Base-by-base conservation (phyloP, 179 eudicot genomes). In the Spergularia azorica region DNA sequence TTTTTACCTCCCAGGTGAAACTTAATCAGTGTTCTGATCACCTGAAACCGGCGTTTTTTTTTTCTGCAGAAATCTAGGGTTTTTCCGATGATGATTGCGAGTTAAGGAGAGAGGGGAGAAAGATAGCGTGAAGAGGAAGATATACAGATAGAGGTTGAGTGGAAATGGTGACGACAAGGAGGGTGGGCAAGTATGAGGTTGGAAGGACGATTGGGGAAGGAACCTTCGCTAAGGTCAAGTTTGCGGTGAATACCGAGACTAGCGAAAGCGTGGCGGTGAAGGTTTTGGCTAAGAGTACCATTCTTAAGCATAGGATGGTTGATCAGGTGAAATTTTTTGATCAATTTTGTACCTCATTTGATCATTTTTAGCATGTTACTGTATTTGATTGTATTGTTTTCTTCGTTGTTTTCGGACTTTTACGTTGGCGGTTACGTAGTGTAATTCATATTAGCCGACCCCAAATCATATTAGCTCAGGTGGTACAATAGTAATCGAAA, bases 181-280 rank as follows among this genome's bases (percentile, higher is more conserved):
- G 83, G 82, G 84, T 92, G 6, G 97, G 98, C 17, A 94, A 90
- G 78, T 94, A 94, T 81, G 96, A 92, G 82, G 66, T 94, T 41
- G 98, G 97, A 17, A 84, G 89, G 73, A 92, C 94, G 17, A 79
- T 94, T 20, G 98, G 98, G 1, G 94, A 94, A 86, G 98, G 98
- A 6, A 92, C 93, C 3, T 94, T 94, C 76, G 97, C 95, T 0
- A 94, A 94, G 84, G 98, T 94, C 36, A 92, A 89, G 76, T 88
- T 90, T 74, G 98, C 97, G 12, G 74, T 72, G 48, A 86, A 90
- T 52, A 63, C 83, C 6, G 95, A 90, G 54, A 90, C 88, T 20
- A 90, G 94, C 26, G 90, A 88, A 63, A 86, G 77, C 77, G 93
- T 90, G 6, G 98, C 98, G 2, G 83, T 94, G 18, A 94, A 94